phyloP scores from a whole-genome alignment of 2,329 filamentous ascomycete genomes.

The Aspergillus candidus region DNA sequence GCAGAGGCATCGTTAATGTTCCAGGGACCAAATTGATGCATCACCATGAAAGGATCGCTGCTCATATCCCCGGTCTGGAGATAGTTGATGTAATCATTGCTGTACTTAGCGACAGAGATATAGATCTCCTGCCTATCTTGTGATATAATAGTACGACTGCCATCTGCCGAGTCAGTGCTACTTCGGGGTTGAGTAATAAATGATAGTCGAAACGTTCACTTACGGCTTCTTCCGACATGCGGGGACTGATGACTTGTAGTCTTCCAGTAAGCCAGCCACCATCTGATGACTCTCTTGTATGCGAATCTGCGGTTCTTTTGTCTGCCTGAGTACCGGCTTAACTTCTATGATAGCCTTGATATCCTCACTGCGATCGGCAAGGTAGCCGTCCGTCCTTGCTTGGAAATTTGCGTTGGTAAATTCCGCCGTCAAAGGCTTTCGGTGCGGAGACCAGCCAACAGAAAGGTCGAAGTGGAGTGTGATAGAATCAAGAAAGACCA shows the following conservation, averaged over 20 bases:
- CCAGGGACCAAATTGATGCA: neutral
- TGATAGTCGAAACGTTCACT: too few relatives aligned
- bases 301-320: slow-evolving; percentile 4
- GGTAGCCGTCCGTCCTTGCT: slow-evolving; percentile 15
- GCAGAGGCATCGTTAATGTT: neutral
- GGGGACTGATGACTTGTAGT: too few relatives aligned
- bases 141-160: neutral
- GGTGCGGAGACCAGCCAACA: slow-evolving; percentile 9
- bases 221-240: too few relatives aligned
- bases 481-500: slow-evolving; percentile 14
- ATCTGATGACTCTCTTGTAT: slow-evolving; percentile 16
- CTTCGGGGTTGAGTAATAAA: too few relatives aligned
- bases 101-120: neutral
- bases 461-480: slow-evolving; percentile 7
- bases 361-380: slow-evolving; percentile 6
- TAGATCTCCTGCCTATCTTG: neutral
- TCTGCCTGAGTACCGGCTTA: slow-evolving; percentile 6
- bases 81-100: neutral
- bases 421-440: slow-evolving; percentile 9
- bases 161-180: too few relatives aligned
- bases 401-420: slow-evolving; percentile 9
- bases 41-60: neutral
- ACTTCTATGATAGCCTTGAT: slow-evolving; percentile 10
- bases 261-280: neutral
- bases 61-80: neutral